Conservation (phyloP, 2,329 filamentous ascomycete genomes). For the Escovopsis weberi region DNA sequence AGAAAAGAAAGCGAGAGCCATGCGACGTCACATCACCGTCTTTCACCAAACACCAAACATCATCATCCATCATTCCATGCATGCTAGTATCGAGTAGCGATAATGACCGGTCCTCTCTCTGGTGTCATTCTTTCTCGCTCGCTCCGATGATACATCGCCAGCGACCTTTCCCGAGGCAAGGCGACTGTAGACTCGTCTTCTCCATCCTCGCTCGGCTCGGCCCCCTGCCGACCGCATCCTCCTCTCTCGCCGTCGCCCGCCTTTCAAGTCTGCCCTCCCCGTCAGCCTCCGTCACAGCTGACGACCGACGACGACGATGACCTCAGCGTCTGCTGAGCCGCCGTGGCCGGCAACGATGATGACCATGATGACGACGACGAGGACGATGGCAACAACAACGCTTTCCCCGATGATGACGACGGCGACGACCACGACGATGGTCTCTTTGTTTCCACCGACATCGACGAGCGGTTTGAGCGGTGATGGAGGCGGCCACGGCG, state of each 20-base stretch:
- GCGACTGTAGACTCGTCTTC: conserved; percentile 2
- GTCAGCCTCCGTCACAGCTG: conserved; percentile 9
- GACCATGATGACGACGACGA: neutral
- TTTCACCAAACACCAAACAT: neutral
- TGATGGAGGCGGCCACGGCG: conserved; percentile 4
- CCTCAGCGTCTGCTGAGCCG: conserved; percentile 11
- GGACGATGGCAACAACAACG: conserved; percentile 4
- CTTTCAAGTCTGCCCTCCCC: neutral
- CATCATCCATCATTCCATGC: no score
- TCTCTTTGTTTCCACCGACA: conserved; percentile 2
- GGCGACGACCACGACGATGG: conserved; percentile 5
- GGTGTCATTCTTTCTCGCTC: conserved; percentile 1
- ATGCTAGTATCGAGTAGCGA: no score
- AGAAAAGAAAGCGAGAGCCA: neutral
- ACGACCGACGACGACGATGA: conserved; percentile 13
- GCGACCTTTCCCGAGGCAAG: conserved; percentile 1
- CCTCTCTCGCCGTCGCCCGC: neutral
- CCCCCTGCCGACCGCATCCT: conserved; percentile 1
- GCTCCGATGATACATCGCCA: conserved; percentile 5
- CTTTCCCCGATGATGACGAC: neutral
- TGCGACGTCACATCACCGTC: conserved; percentile 1
- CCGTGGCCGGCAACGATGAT: conserved; percentile 10
- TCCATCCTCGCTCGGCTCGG: conserved; percentile 2
- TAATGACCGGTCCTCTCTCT: neutral
- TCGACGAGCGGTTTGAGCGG: conserved; percentile 1